Base-by-base conservation (phyloP, 257 asterid species). In the Buddleja alternifolia region DNA sequence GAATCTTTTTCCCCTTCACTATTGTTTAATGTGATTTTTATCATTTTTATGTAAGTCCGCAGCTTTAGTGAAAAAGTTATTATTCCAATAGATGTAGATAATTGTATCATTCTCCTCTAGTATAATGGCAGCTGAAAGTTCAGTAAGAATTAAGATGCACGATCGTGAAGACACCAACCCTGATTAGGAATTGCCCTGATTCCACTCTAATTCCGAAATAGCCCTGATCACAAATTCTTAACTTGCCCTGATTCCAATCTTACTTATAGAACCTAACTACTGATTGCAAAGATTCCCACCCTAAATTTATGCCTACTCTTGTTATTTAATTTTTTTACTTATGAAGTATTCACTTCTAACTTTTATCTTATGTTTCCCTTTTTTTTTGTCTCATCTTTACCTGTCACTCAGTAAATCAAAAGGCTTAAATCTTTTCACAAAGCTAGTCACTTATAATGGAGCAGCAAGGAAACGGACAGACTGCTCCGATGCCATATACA, bases 381-480 rank as follows among this genome's bases (percentile, higher is more conserved):
- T 34, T 34, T 54, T 21, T 46, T 47, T 66, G 24, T 52, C 61
- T n/a, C 57, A 56, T 39, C 3, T 39, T 4, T 19, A 39, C 41
- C 14, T 19, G 4, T 59, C 16, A 36, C 32, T 58, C 69, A 54
- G 34, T 29, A 60, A 37, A 20, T 74, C 58, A 3, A 70, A 68
- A 67, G 5, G 71, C 50, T 47, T 66, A 53, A 32, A 67, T 29
- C 59, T 57, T 65, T 57, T 66, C 11, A 52, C 48, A 23, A 54
- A 63, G 67, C 66, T 59, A 50, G 51, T 63, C n/a, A 64, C 74
- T 15, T 23, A 19, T 41, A 71, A 93, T 93, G 96, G 96, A 90
- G 77, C 98, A 90, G 59, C 96, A 90, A 82, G 97, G 96, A 70
- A 88, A 88, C 47, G 97, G 95, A 47, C 98, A 88, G 34, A 1